phyloP scores from a whole-genome alignment of 2,329 filamentous ascomycete genomes.

The Fusarium decemcellulare region DNA sequence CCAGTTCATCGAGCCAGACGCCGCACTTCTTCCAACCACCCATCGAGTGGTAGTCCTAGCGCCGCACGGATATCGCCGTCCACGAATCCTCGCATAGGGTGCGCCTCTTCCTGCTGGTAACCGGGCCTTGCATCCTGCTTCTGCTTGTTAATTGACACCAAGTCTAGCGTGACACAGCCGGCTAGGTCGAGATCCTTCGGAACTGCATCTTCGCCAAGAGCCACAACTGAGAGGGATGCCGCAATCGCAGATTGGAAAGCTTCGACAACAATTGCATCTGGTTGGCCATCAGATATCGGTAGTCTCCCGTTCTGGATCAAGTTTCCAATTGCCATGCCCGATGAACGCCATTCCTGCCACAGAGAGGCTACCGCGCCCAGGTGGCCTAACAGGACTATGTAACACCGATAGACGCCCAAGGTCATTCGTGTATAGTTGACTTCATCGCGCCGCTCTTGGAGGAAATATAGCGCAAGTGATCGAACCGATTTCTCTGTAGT shows the following conservation, averaged over 20 bases:
- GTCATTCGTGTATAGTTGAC: constrained; percentile 1
- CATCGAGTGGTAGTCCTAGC: constrained; percentile 33
- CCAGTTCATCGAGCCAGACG: constrained; percentile 29
- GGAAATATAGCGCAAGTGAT: constrained; percentile 34
- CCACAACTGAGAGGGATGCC: constrained; percentile 36
- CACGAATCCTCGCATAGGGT: constrained; percentile 10
- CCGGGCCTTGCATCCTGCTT: constrained; percentile 25
- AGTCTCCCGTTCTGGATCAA: constrained; percentile 1
- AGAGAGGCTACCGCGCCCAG: constrained; percentile 51
- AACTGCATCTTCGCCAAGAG: constrained; percentile 24
- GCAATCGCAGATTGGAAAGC: constrained; percentile 35
- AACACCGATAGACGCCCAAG: constrained; percentile 42
- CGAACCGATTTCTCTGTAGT: constrained; percentile 45
- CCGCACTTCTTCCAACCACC: constrained; percentile 34
- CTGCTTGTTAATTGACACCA: constrained; percentile 33
- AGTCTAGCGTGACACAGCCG: constrained; percentile 38
- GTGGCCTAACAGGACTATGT: constrained; percentile 48
- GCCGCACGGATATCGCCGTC: constrained; percentile 31
- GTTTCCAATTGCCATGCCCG: constrained; percentile 14
- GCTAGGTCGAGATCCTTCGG: constrained; percentile 32
- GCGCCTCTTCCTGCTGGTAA: constrained; percentile 22
- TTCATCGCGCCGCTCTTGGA: constrained; percentile 8
- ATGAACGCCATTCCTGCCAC: constrained; percentile 49
- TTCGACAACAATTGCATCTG: constrained; percentile 13
- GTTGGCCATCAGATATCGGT: background rate